Conservation (phyloP, 768 basidiomycete genomes). For the Leucosporidium yakuticum region DNA sequence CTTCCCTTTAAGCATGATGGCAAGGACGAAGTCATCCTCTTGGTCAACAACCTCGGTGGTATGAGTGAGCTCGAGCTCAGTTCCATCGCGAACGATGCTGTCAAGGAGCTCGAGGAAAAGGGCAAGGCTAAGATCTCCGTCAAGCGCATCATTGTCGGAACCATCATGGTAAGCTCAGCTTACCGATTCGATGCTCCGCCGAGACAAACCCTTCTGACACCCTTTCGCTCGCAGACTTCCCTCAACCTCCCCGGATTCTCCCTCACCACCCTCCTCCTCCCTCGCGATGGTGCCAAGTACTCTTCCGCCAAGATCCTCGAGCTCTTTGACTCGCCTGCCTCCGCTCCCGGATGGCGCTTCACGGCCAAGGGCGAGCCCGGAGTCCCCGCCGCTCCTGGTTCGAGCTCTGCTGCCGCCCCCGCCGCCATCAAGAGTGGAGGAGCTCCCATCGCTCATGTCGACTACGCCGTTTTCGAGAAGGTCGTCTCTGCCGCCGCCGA, state of each 20-base stretch:
- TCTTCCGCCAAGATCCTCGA: constrained; percentile 40
- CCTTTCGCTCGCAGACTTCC: constrained; percentile 34
- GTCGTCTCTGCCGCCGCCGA: constrained; percentile 58
- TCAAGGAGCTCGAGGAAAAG: constrained; percentile 16
- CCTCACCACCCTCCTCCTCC: constrained; percentile 43
- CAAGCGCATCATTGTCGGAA: constrained; percentile 32
- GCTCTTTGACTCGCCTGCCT: constrained; percentile 40
- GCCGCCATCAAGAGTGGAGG: constrained; percentile 22
- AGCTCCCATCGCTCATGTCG: background rate
- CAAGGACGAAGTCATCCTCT: constrained; percentile 40
- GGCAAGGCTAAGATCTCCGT: constrained; percentile 18
- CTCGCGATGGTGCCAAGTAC: constrained; percentile 38
- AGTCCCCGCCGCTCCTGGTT: constrained; percentile 2
- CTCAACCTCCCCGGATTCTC: constrained; percentile 48
- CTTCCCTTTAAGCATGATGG: constrained; percentile 43
- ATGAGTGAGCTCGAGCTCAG: constrained; percentile 35
- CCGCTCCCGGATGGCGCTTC: constrained; percentile 36
- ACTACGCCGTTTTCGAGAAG: constrained; percentile 36
- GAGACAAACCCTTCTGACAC: background rate
- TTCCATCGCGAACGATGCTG: constrained; percentile 30
- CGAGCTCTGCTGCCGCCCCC: constrained; percentile 28
- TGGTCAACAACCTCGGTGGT: constrained; percentile 45
- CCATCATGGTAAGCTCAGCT: constrained; percentile 23
- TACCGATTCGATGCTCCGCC: no score
- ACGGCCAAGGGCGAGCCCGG: constrained; percentile 12